A percentile compares a stretch with the other conserved stretches of the same genome.
phyloP scores from a whole-genome alignment of 164 flowering plant species.

The Akebia trifoliata region DNA sequence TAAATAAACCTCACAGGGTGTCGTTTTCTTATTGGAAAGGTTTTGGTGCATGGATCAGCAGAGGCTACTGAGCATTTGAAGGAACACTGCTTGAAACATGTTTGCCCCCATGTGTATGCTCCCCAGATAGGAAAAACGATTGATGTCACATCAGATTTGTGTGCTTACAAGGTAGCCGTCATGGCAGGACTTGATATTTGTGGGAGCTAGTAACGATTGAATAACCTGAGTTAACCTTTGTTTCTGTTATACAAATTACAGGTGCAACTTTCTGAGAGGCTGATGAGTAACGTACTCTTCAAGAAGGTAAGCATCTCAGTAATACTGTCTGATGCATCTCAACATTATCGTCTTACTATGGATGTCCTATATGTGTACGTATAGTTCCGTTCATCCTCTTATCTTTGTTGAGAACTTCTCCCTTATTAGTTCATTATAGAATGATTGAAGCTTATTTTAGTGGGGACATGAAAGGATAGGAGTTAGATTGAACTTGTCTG shows the following conservation, averaged over 20 bases:
- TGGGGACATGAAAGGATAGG: background rate
- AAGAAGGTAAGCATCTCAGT: constrained; percentile 59
- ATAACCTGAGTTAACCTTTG: constrained; percentile 1
- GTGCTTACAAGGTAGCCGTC: constrained; percentile 84
- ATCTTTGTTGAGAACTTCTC: too few species aligned
- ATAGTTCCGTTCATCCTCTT: too few species aligned
- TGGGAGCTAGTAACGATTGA: background rate
- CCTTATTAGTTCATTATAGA: background rate
- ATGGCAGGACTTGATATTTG: background rate
- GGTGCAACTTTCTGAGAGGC: constrained; percentile 94
- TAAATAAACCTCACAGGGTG: background rate
- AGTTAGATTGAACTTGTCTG: too few species aligned
- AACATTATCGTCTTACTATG: background rate
- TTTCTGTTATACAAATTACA: constrained; percentile 16
- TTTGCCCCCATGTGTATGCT: constrained; percentile 92
- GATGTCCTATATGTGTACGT: background rate
- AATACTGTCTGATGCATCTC: background rate
- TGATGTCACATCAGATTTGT: constrained; percentile 95
- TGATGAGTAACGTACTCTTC: constrained; percentile 93
- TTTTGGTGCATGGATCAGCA: constrained; percentile 95
- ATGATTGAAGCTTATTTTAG: background rate
- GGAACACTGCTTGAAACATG: constrained; percentile 79
- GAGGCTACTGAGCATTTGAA: constrained; percentile 98
- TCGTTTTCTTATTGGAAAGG: constrained; percentile 36
- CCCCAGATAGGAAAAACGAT: constrained; percentile 89